Percentiles rank a stretch among this genome's conserved stretches.
Conservation (phyloP, 495 filamentous ascomycete genomes). For the Aspergillus panamensis region DNA sequence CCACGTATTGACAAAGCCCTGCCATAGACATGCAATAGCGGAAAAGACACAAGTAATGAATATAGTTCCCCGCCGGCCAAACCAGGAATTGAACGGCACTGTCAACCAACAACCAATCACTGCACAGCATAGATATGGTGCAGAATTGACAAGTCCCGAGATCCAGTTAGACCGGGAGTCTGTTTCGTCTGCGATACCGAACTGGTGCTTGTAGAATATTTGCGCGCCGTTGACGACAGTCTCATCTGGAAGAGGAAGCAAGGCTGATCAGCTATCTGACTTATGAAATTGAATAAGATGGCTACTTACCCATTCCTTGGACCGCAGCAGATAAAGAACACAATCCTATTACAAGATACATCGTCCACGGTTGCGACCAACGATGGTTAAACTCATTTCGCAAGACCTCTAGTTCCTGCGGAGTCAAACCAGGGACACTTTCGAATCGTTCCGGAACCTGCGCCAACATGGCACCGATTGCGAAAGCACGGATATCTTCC, state of each 20-base stretch:
- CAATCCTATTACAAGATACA: slow-evolving; percentile 64
- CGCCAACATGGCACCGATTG: slow-evolving; percentile 69
- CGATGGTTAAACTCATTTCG: slow-evolving; percentile 61
- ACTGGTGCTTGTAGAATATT: slow-evolving; percentile 64
- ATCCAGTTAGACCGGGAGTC: slow-evolving; percentile 53
- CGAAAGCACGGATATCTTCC: slow-evolving; percentile 64
- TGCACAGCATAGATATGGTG: slow-evolving; percentile 75
- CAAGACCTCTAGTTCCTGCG: slow-evolving; percentile 55
- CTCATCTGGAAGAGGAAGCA: slow-evolving; percentile 54
- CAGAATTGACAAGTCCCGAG: slow-evolving; percentile 57
- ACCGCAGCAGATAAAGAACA: slow-evolving; percentile 64
- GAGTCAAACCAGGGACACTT: slow-evolving; percentile 50
- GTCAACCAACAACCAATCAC: slow-evolving; percentile 80
- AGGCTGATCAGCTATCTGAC: slow-evolving; percentile 21
- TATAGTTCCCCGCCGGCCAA: slow-evolving; percentile 80
- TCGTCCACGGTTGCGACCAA: slow-evolving; percentile 68
- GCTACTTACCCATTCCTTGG: slow-evolving; percentile 63
- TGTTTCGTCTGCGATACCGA: slow-evolving; percentile 55
- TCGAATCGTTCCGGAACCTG: slow-evolving; percentile 55
- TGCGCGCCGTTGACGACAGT: slow-evolving; percentile 80
- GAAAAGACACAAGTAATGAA: slow-evolving; percentile 70
- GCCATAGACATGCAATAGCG: slow-evolving; percentile 71
- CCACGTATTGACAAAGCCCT: slow-evolving; percentile 72
- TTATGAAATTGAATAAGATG: background rate
- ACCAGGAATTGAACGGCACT: slow-evolving; percentile 70